Base-by-base conservation (phyloP, 495 filamentous ascomycete species). In the Trichoderma reesei region DNA sequence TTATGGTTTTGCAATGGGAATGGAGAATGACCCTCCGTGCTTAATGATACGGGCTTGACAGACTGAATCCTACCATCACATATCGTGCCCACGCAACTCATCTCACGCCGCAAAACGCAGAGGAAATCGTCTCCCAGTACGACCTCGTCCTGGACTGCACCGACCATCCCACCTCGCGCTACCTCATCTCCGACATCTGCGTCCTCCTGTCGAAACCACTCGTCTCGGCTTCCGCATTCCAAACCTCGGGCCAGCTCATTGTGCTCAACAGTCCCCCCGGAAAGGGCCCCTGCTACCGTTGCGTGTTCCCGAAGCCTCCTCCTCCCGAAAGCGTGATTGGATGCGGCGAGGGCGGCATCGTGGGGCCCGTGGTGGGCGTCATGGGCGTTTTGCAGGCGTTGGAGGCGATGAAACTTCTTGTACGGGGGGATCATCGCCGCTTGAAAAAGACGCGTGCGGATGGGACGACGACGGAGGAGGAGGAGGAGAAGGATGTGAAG, bases 361-460 rank as follows among this genome's bases (percentile, higher is more conserved):
- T 98, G 8, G 94, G 94, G 0, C 90, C 94, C 0, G 93, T 96
- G 0, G 94, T 98, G 0, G 94, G 94, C 1, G 83, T 88, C 10
- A 96, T 98, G 92, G 94, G 94, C 5, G 87, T 96, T 3, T 74
- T 96, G 46, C 92, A 96, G 75, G 94, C 94, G 0, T 77, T 92
- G 39, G 91, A 97, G 74, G 85, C 92, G 7, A 88, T 98, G 70
- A 96, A 96, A 69, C 71, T 97, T 3, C 78, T 98, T 20, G 79
- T 81, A 0, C 69, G 75, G 0, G 73, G 69, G 16, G 67, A 79
- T 1, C 67, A 72, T 26, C 26, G 26, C 26, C 26, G 26, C 18
- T 14, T 56, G 11, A 11, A 34, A 7, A 56, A 9, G 0, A 5
- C 3, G 10, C 8, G 0, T 11, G 20, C 8, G 18, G 26, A 54